Evolutionary conservation across 495 filamentous ascomycete species (phyloP).

Genomic region (Margaritispora aquatica): DNA sequence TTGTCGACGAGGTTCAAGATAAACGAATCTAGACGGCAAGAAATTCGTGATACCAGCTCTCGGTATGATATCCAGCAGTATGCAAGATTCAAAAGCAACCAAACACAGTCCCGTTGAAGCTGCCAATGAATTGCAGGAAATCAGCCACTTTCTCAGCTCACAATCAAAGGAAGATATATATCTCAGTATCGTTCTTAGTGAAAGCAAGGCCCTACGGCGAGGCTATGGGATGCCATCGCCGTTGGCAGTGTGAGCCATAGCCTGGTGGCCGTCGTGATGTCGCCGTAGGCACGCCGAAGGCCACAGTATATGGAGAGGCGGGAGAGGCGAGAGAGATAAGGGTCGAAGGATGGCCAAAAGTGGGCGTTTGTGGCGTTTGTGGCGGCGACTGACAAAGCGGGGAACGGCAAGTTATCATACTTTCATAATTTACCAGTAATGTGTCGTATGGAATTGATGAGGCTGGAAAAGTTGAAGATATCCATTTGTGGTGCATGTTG

Average conservation of each 20-base stretch:
- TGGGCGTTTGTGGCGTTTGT: not conserved
- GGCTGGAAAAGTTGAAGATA: not conserved
- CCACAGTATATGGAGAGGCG: not conserved
- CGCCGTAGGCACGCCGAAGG: constrained; percentile 19
- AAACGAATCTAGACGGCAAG: not conserved
- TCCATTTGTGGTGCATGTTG: not conserved
- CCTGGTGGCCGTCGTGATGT: constrained; percentile 4
- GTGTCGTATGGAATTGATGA: no score
- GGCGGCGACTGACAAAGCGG: not conserved
- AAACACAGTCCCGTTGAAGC: not conserved
- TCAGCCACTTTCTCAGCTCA: not conserved
- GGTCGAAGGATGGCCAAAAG: not conserved
- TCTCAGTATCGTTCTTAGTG: not conserved
- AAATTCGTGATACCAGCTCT: not conserved
- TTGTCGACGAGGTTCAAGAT: not conserved
- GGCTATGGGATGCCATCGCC: constrained; percentile 2
- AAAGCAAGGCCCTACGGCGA: not conserved
- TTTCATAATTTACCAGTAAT: no score
- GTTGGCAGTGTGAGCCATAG: constrained; percentile 1
- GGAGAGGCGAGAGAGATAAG: constrained; percentile 21
- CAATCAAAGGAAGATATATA: not conserved
- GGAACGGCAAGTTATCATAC: constrained; percentile 10
- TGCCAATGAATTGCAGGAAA: not conserved
- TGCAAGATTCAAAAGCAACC: not conserved
- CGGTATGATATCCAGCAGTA: not conserved